Evolutionary conservation across 1,139 yeast species (phyloP), one percentile per base, ranked within the genome.

Genomic region (Suhomyces guaymorum): DNA sequence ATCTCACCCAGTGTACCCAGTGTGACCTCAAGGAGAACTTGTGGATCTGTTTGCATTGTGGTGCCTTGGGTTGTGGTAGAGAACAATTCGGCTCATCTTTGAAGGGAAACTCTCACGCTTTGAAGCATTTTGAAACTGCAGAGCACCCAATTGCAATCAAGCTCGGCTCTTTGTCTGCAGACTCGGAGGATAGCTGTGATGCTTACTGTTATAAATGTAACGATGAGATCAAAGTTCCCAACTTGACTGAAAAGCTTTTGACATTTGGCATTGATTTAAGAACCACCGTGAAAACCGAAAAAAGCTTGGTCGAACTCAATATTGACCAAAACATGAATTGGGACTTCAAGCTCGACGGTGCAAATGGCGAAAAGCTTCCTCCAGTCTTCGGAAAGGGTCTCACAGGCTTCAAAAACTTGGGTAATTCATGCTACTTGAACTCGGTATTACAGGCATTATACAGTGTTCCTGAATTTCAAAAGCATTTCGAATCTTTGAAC

Each of bases 31-130:
- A 62, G 8, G 80, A 80, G 18, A 87, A 87, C 57, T 63, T 89
- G 17, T 90, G 97, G 97, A 82, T 88, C 6, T 90, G 97, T 59
- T 66, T 90, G 26, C 80, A 86, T 15, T 90, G 97, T 65, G 97
- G 97, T 0, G 76, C 80, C 41, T 69, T 87, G 23, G 97, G 96
- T 0, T 90, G 97, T 63, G 96, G 96, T 38, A 72, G 99, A 46
- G 81, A 81, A 23, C 98, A 92, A 58, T 87, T 85, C 52, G 98
- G 97, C 20, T 65, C 72, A 10, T 82, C 88, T n/a, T 78, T 88
- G 19, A 80, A 86, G 16, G 99, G 99, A 4, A 80, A 90, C 52
- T 82, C 96, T 0, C 98, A 92, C 58, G 97, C 96, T 0, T 64
- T 92, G 46, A 59, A 60, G 1, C 99, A 94, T 61, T 83, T 59